Evolutionary conservation across 352 stramenopile genomes (phyloP).

Genomic region (Globisporangium middletonii): DNA sequence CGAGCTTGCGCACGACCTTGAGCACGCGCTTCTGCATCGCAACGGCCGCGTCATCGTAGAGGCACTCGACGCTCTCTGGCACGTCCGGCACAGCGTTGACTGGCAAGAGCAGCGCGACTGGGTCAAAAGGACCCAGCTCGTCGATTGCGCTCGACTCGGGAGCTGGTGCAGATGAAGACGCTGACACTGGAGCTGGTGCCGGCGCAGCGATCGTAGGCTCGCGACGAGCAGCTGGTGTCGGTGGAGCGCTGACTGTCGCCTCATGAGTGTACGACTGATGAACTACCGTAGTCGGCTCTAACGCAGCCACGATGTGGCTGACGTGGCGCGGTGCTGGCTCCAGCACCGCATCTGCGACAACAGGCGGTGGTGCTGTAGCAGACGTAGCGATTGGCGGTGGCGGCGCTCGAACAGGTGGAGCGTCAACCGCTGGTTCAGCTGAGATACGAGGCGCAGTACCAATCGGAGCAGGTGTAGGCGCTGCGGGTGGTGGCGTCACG

Average conservation of each 20-base stretch:
- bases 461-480: too few relatives aligned
- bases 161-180: slow-evolving; percentile 2
- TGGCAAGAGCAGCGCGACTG: slow-evolving; percentile 44
- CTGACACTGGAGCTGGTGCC: background rate
- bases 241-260: background rate
- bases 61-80: slow-evolving; percentile 42
- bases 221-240: background rate
- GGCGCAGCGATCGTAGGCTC: too few relatives aligned
- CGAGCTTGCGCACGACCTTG: slow-evolving; percentile 38
- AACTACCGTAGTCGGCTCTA: background rate
- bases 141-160: background rate
- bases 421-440: too few relatives aligned
- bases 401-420: too few relatives aligned
- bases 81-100: slow-evolving; percentile 37
- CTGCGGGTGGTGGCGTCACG: background rate
- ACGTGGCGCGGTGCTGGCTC: background rate
- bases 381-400: too few relatives aligned
- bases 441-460: too few relatives aligned
- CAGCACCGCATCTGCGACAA: background rate
- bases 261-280: background rate
- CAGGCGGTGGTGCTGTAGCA: background rate
- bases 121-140: slow-evolving; percentile 25
- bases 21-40: slow-evolving; percentile 73
- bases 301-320: background rate
- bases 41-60: slow-evolving; percentile 53